A percentile compares a stretch with the other conserved stretches of the same genome.
phyloP scores from a whole-genome alignment of 2,329 filamentous ascomycete genomes.

The Remersonia thermophila region DNA sequence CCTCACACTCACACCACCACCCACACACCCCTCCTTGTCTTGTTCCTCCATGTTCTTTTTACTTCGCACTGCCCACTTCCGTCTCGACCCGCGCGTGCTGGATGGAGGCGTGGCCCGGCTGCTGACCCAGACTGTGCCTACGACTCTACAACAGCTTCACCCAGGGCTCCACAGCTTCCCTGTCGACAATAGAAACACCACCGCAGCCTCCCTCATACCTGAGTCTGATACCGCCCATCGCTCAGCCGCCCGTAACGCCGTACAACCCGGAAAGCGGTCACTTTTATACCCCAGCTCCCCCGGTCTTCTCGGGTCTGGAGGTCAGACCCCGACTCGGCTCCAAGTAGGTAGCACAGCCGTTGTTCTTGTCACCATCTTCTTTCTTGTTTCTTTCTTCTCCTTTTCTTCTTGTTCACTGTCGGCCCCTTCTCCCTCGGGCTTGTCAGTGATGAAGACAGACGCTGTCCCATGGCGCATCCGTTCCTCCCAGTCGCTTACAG shows the following conservation, averaged over 20 bases:
- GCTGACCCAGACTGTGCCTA: slow-evolving; percentile 20
- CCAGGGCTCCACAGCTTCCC: slow-evolving; percentile 39
- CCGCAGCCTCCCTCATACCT: slow-evolving; percentile 38
- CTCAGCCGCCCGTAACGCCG: slow-evolving; percentile 30
- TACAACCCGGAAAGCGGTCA: slow-evolving; percentile 38
- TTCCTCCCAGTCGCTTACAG: slow-evolving; percentile 23
- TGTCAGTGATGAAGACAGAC: not conserved
- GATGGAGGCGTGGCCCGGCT: slow-evolving; percentile 16
- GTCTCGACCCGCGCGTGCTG: slow-evolving; percentile 1
- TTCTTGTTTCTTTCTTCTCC: slow-evolving; percentile 4
- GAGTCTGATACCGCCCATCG: slow-evolving; percentile 35
- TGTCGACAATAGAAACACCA: slow-evolving; percentile 41
- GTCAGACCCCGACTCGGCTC: slow-evolving; percentile 41
- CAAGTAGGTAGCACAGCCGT: slow-evolving; percentile 33
- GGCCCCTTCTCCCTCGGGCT: not conserved
- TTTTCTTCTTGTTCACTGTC: not conserved
- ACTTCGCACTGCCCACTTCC: not conserved
- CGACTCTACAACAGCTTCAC: slow-evolving; percentile 36
- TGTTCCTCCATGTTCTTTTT: not conserved
- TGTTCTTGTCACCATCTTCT: not conserved
- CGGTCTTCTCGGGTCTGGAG: slow-evolving; percentile 37
- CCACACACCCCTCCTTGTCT: too few relatives aligned
- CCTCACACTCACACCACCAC: not conserved
- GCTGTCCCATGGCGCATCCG: slow-evolving; percentile 13
- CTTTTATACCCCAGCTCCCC: slow-evolving; percentile 35